phyloP scores from a whole-genome alignment of 1,284 basidiomycete genomes.

The Heterobasidion occidentale region DNA sequence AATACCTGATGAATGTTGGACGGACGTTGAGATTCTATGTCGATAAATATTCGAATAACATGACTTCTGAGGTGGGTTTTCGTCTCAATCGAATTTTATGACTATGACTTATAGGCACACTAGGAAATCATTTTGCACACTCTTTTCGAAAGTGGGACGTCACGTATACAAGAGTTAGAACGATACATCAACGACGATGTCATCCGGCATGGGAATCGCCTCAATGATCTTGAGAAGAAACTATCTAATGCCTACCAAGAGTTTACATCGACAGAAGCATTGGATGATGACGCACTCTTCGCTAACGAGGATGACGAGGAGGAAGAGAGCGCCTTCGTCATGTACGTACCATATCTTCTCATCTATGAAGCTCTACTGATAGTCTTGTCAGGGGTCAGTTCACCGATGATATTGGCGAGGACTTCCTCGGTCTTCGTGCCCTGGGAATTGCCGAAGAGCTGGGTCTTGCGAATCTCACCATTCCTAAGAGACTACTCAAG shows the following conservation, averaged over 20 bases:
- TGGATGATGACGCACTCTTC: conserved; percentile 79
- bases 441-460: conserved; percentile 86
- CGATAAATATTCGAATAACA: conserved; percentile 73
- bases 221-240: conserved; percentile 81
- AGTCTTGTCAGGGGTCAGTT: conserved; percentile 66
- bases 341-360: conserved; percentile 33
- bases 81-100: conserved; percentile 3
- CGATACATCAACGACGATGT: conserved; percentile 88
- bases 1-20: conserved; percentile 84
- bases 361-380: background rate
- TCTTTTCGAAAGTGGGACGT: conserved; percentile 80
- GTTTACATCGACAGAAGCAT: conserved; percentile 26
- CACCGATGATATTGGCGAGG: conserved; percentile 84
- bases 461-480: conserved; percentile 69
- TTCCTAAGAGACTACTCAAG: conserved; percentile 78
- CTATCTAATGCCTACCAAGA: conserved; percentile 79
- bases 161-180: conserved; percentile 72
- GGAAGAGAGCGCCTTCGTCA: conserved; percentile 68
- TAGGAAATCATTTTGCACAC: conserved; percentile 91
- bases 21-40: conserved; percentile 75
- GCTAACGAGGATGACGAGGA: conserved; percentile 58
- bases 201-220: conserved; percentile 69
- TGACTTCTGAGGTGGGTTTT: conserved; percentile 69
- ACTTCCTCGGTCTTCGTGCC: conserved; percentile 87
- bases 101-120: background rate